A percentile compares a stretch with the other conserved stretches of the same genome.
Conservation (phyloP, 2,329 filamentous ascomycete genomes). For the Aspergillus tubingensis region DNA sequence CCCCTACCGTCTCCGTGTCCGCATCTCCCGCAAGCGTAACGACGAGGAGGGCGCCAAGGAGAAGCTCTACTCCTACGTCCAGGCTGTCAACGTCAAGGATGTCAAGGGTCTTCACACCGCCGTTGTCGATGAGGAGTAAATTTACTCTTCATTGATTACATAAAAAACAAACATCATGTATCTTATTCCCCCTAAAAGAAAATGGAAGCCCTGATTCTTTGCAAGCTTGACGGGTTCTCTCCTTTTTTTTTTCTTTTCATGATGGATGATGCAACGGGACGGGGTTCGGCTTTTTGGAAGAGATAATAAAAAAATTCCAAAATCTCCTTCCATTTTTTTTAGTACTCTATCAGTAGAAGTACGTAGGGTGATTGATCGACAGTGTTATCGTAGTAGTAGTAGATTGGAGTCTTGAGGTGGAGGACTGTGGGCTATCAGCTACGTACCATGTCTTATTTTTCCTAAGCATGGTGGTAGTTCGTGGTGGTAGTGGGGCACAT, state of each 20-base stretch:
- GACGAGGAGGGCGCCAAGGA: conserved; percentile 99
- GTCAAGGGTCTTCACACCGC: conserved; percentile 95
- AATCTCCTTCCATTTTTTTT: neutral
- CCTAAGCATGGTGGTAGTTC: too few relatives aligned
- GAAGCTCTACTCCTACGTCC: conserved; percentile 99
- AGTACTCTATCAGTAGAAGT: too few relatives aligned
- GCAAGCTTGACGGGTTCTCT: neutral
- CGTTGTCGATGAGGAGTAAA: conserved; percentile 71
- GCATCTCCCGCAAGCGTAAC: conserved; percentile 99
- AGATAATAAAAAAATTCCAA: conserved; percentile 8
- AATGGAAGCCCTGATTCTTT: neutral
- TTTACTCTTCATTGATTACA: conserved; percentile 16
- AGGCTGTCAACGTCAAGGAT: conserved; percentile 99
- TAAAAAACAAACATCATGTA: neutral
- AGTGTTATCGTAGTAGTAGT: too few relatives aligned
- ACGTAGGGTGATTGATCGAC: too few relatives aligned
- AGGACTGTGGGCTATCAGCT: too few relatives aligned
- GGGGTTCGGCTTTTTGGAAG: too few relatives aligned
- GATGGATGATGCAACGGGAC: neutral
- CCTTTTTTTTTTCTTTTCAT: neutral
- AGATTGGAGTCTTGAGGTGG: too few relatives aligned
- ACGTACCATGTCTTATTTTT: too few relatives aligned
- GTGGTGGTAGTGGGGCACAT: too few relatives aligned
- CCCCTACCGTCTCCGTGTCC: conserved; percentile 92
- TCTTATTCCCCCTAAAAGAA: neutral